A percentile compares a stretch with the other conserved stretches of the same genome.
phyloP scores from a whole-genome alignment of 1,284 basidiomycete genomes.

The Ustilago sp. region DNA sequence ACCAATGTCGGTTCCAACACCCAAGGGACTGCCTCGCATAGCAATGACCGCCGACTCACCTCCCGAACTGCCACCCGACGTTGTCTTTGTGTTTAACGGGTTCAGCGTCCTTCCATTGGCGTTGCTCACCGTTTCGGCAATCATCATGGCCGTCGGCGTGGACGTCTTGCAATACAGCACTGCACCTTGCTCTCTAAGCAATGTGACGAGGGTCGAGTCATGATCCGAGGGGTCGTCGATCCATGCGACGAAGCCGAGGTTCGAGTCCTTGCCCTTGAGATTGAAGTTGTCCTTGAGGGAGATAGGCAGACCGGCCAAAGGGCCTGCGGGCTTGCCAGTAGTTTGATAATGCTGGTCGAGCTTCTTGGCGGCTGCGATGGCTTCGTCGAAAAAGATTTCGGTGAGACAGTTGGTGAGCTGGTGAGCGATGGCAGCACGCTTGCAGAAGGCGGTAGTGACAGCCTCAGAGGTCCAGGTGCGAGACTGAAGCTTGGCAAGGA shows the following conservation, averaged over 20 bases:
- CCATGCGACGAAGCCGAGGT: slow-evolving; percentile 49
- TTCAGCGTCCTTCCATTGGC: slow-evolving; percentile 48
- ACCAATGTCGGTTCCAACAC: slow-evolving; percentile 57
- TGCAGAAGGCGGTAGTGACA: slow-evolving; percentile 50
- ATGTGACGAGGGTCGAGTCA: slow-evolving; percentile 44
- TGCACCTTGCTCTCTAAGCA: slow-evolving; percentile 41
- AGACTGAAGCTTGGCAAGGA: slow-evolving; percentile 23
- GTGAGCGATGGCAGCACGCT: slow-evolving; percentile 54
- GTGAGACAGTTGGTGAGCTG: slow-evolving; percentile 54
- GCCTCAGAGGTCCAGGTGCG: slow-evolving; percentile 37
- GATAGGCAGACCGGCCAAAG: slow-evolving; percentile 43
- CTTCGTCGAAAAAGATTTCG: slow-evolving; percentile 48
- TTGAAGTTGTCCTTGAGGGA: slow-evolving; percentile 54
- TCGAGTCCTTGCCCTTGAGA: slow-evolving; percentile 41
- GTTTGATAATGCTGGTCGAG: slow-evolving; percentile 19
- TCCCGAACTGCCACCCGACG: slow-evolving; percentile 54
- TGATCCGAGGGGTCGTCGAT: slow-evolving; percentile 35
- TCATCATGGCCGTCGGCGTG: slow-evolving; percentile 54
- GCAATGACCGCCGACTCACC: slow-evolving; percentile 56
- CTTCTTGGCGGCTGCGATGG: slow-evolving; percentile 31
- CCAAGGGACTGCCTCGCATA: slow-evolving; percentile 43
- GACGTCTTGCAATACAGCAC: slow-evolving; percentile 55
- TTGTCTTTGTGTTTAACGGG: slow-evolving; percentile 38
- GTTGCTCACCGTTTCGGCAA: slow-evolving; percentile 49
- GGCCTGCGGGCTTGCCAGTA: slow-evolving; percentile 22